A percentile compares a stretch with the other conserved stretches of the same genome.
These are phyloP conservation scores for Ogataea parapolymorpha DNA, from an alignment of 805 yeast genomes.

Conservation along the genomic window DNA sequence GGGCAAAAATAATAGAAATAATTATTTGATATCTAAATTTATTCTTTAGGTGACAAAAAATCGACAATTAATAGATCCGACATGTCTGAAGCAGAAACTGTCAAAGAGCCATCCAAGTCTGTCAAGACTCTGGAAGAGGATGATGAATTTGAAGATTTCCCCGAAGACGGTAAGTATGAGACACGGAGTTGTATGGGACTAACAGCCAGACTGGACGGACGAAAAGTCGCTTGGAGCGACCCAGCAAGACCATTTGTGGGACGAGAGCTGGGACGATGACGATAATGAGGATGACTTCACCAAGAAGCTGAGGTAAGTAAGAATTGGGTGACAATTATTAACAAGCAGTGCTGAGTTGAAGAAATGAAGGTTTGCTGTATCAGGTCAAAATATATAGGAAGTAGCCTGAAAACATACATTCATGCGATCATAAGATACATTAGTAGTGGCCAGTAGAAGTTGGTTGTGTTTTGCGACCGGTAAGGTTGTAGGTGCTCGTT, in stretches of 20 bases:
- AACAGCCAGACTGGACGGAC: constrained; percentile 58
- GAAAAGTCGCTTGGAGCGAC: constrained; percentile 49
- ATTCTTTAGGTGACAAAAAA: background rate
- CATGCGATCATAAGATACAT: background rate
- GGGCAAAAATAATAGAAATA: constrained; percentile 4
- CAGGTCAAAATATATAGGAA: background rate
- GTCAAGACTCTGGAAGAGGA: constrained; percentile 87
- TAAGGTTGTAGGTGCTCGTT: background rate
- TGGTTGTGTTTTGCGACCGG: background rate
- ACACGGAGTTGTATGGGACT: background rate
- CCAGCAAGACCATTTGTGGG: constrained; percentile 74
- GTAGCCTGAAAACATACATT: too few species aligned
- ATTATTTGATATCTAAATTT: constrained; percentile 1
- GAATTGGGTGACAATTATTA: background rate
- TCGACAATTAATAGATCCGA: background rate
- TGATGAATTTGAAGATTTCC: constrained; percentile 97
- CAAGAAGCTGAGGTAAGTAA: constrained; percentile 56
- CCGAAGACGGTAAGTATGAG: constrained; percentile 58
- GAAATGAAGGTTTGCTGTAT: background rate
- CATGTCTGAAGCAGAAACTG: constrained; percentile 16
- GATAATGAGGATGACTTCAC: constrained; percentile 91
- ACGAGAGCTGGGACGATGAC: constrained; percentile 97
- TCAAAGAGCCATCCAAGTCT: constrained; percentile 22
- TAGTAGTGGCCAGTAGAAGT: background rate
- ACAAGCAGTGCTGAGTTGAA: constrained; percentile 9